These are phyloP conservation scores for Entamoeba invadens DNA, from an alignment of 208 protist species.

Conservation along the genomic window DNA sequence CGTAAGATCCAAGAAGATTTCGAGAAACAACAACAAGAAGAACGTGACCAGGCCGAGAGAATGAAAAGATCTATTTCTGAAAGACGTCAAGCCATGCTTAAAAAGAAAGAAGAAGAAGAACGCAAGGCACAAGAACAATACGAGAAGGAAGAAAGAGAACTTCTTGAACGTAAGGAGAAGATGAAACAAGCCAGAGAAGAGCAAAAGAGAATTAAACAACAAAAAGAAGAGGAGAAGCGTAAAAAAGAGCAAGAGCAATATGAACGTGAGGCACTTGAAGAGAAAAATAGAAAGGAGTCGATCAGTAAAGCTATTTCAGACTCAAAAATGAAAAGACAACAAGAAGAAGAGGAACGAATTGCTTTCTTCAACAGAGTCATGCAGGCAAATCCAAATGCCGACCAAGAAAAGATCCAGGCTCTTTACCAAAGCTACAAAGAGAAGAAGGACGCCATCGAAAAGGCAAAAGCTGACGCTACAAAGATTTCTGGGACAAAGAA, in stretches of 20 bases:
- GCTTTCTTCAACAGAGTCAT: neutral
- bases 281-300: neutral
- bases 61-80: neutral
- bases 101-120: too few relatives aligned
- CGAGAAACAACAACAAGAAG: neutral
- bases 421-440: neutral
- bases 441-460: neutral
- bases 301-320: neutral
- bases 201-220: neutral
- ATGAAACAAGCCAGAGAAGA: neutral
- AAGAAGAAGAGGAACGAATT: neutral
- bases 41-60: neutral
- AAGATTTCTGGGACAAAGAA: neutral
- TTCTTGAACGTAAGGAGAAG: neutral
- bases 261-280: neutral
- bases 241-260: neutral
- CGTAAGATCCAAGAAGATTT: constrained; percentile 26
- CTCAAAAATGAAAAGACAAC: neutral
- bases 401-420: neutral
- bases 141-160: neutral
- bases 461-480: neutral
- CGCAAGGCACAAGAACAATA: neutral
- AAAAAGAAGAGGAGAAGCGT: neutral
- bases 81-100: too few relatives aligned
- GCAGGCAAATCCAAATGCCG: neutral